Conservation (phyloP, 2,329 filamentous ascomycete genomes). For the Fusarium staphyleae region DNA sequence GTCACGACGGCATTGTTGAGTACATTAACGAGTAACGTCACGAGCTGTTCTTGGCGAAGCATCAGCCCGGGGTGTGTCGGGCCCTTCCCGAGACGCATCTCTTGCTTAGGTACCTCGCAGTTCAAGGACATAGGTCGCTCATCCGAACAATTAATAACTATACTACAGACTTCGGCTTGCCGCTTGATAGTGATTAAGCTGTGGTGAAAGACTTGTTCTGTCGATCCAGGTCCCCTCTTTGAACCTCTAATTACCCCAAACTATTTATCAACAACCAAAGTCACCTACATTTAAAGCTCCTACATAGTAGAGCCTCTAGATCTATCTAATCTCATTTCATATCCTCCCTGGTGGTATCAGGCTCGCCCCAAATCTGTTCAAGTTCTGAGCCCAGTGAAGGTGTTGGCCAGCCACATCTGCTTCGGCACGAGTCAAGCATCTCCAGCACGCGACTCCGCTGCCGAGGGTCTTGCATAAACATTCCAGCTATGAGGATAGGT, state of each 20-base stretch:
- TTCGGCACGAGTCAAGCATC: conserved; percentile 33
- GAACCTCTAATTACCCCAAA: no score
- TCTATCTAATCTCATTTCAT: no score
- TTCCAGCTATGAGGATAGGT: conserved; percentile 4
- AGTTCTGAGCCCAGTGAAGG: conserved; percentile 30
- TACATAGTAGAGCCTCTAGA: no score
- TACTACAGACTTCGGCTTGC: no score
- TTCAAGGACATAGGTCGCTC: no score
- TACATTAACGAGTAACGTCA: neutral
- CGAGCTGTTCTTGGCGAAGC: neutral
- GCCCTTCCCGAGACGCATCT: neutral
- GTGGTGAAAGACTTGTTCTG: no score
- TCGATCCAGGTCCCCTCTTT: neutral
- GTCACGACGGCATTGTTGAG: neutral
- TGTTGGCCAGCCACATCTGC: conserved; percentile 36
- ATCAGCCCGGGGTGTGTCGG: conserved; percentile 29
- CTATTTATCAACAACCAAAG: no score
- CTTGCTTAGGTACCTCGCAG: no score
- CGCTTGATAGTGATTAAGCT: no score
- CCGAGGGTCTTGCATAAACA: conserved; percentile 27
- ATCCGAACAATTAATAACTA: no score
- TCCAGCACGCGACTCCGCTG: conserved; percentile 28
- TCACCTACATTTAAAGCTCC: no score
- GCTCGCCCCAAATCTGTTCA: conserved; percentile 30
- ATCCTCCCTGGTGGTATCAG: conserved; percentile 1